phyloP scores from a whole-genome alignment of 805 yeast species.

The Candida oleophila region DNA sequence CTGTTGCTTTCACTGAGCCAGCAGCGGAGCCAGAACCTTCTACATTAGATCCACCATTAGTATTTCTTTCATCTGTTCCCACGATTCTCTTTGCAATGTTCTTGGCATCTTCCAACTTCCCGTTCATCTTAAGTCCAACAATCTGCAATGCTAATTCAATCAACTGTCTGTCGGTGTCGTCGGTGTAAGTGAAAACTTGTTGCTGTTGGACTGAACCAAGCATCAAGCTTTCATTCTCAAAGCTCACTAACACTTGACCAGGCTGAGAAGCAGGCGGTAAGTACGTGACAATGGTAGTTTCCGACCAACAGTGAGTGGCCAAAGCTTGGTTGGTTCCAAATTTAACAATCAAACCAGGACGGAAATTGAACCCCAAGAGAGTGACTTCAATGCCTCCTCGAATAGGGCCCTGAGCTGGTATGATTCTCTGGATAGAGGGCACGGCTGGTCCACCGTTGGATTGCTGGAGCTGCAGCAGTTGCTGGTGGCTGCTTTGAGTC shows the following conservation, averaged over 20 bases:
- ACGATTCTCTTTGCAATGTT: conserved; percentile 91
- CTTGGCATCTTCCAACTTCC: conserved; percentile 90
- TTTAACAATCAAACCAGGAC: conserved; percentile 76
- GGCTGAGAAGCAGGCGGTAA: conserved; percentile 88
- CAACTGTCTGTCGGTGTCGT: conserved; percentile 92
- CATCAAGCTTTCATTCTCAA: conserved; percentile 48
- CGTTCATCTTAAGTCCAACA: conserved; percentile 96
- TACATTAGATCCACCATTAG: conserved; percentile 24
- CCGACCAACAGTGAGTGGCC: conserved; percentile 96
- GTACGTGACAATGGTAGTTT: conserved; percentile 87
- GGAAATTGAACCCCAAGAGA: conserved; percentile 80
- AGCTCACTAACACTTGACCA: conserved; percentile 90
- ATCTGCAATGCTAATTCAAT: conserved; percentile 94
- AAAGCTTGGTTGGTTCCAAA: conserved; percentile 81
- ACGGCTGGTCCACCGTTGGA: neutral
- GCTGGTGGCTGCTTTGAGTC: neutral
- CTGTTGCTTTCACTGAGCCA: neutral
- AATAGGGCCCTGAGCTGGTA: conserved; percentile 94
- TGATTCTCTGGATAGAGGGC: conserved; percentile 79
- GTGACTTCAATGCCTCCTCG: conserved; percentile 97
- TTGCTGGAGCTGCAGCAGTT: neutral
- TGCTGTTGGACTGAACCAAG: conserved; percentile 36
- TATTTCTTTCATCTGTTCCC: conserved; percentile 48
- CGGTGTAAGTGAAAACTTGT: conserved; percentile 84
- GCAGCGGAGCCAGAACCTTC: conserved; percentile 8